These are phyloP conservation scores for Wickerhamomyces bovis DNA, from an alignment of 805 yeast genomes.

Conservation along the genomic window DNA sequence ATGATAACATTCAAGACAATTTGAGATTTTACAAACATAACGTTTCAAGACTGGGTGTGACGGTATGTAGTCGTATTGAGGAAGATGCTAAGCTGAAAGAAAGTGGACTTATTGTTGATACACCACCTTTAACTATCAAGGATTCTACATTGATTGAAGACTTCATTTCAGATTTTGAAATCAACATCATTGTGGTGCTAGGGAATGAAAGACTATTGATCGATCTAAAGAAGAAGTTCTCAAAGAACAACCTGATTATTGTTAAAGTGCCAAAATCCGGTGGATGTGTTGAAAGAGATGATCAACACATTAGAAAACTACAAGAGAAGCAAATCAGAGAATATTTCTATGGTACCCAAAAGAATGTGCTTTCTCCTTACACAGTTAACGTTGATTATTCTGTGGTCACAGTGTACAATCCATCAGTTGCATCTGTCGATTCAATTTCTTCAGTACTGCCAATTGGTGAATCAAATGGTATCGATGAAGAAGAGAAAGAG, in stretches of 20 bases:
- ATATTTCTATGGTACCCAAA: slow-evolving; percentile 78
- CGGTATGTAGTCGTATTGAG: slow-evolving; percentile 38
- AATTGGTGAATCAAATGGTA: slow-evolving; percentile 22
- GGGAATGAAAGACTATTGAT: slow-evolving; percentile 68
- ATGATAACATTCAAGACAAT: slow-evolving; percentile 53
- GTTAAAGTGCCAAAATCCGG: slow-evolving; percentile 65
- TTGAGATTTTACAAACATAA: slow-evolving; percentile 22
- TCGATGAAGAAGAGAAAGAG: slow-evolving; percentile 25
- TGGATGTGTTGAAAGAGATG: slow-evolving; percentile 75
- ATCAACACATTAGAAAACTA: slow-evolving; percentile 54
- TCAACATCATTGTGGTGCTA: slow-evolving; percentile 59
- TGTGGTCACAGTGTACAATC: slow-evolving; percentile 58
- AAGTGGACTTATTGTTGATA: slow-evolving; percentile 67
- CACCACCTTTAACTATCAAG: slow-evolving; percentile 55
- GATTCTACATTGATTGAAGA: slow-evolving; percentile 47
- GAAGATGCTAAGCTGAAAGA: slow-evolving; percentile 40
- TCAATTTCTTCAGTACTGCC: slow-evolving; percentile 22
- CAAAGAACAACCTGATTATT: slow-evolving; percentile 24
- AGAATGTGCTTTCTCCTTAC: slow-evolving; percentile 73
- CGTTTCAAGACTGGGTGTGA: slow-evolving; percentile 26
- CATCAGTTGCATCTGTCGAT: slow-evolving; percentile 24
- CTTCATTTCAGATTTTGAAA: slow-evolving; percentile 51
- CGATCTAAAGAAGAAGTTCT: slow-evolving; percentile 51
- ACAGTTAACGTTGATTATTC: slow-evolving; percentile 67
- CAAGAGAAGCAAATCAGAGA: slow-evolving; percentile 79